Evolutionary conservation across 495 filamentous ascomycete genomes (phyloP).

Genomic region (Podospora australis): DNA sequence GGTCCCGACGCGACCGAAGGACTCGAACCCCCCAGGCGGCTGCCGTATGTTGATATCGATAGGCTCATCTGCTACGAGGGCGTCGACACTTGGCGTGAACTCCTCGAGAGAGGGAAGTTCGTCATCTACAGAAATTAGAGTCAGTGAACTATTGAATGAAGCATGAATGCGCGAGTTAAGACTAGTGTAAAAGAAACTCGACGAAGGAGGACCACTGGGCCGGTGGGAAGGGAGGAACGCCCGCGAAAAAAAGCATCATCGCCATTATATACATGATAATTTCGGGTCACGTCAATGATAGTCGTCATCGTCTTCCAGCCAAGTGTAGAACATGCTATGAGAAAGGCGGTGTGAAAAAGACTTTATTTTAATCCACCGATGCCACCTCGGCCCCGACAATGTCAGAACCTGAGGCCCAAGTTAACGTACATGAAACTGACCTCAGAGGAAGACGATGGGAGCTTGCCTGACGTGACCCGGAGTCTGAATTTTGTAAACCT

Average conservation of each 20-base stretch:
- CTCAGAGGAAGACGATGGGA: slow-evolving; percentile 60
- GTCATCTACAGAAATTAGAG: slow-evolving; percentile 36
- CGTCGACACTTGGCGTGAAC: slow-evolving; percentile 48
- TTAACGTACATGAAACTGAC: slow-evolving; percentile 75
- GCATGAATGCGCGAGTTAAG: slow-evolving; percentile 4
- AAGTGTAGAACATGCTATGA: slow-evolving; percentile 27
- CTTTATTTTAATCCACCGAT: slow-evolving; percentile 44
- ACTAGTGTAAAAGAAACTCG: not conserved
- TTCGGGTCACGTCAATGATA: slow-evolving; percentile 40
- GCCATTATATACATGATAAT: slow-evolving; percentile 33
- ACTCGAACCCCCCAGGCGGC: slow-evolving; percentile 35
- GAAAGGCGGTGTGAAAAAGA: slow-evolving; percentile 24
- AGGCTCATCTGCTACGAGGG: slow-evolving; percentile 48
- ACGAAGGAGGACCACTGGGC: slow-evolving; percentile 16
- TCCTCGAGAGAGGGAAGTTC: slow-evolving; percentile 46
- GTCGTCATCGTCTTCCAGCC: slow-evolving; percentile 51
- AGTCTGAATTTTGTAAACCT: slow-evolving; percentile 23
- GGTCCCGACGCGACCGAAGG: slow-evolving; percentile 45
- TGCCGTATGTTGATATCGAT: slow-evolving; percentile 22
- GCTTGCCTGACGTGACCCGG: slow-evolving; percentile 50
- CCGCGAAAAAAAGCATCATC: slow-evolving; percentile 13
- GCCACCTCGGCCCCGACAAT: slow-evolving; percentile 34
- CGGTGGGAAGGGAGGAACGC: slow-evolving; percentile 1
- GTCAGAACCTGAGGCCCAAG: slow-evolving; percentile 40
- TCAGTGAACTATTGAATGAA: slow-evolving; percentile 32